Evolutionary conservation across 768 basidiomycete species (phyloP), one percentile per base, ranked within the genome.

Genomic region (Russula griseocarnosa): DNA sequence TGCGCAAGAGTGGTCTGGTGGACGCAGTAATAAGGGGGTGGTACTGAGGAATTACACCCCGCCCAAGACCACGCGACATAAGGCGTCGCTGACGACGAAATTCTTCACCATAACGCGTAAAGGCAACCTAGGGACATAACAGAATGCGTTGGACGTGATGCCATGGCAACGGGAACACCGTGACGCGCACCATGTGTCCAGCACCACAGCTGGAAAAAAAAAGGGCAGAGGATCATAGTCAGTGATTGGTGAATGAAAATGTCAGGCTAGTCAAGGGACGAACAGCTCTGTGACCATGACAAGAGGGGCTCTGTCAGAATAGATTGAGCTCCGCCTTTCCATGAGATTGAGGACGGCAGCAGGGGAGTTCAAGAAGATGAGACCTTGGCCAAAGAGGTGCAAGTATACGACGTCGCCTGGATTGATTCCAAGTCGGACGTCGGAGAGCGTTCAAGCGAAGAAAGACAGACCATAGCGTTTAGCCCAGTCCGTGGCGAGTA

Each of bases 231-330:
- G n/a, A 53, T 44, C 52, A 55, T 46, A 32, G 50, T 50, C 26
- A 57, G 32, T 11, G 52, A 30, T 55, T 46, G 18, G 20, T 30
- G 44, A 50, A 36, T 22, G 13, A 3, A 16, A 26, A 18, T 32
- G 14, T 34, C 4, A 40, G n/a, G 38, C 46, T 47, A 47, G 18
- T 5, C 24, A 20, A 6, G 36, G 18, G 28, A 83, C 86, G 70
- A 69, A 89, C 81, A 90, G 76, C 57, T 91, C 87, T 26, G 85
- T 83, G 16, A 76, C 77, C 89, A 92, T 90, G 50, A 86, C 78
- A 26, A 89, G 75, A 28, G 76, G 74, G 0, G 87, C 87, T 72
- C 86, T 88, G 75, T 90, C 90, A 9, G 88, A 85, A 72, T 90
- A 91, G 32, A 89, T 84, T 10, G 81, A 75, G 8, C 88, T 86